phyloP scores from a whole-genome alignment of 2,329 filamentous ascomycete genomes.

The Pseudovirgaria hyperparasitica region DNA sequence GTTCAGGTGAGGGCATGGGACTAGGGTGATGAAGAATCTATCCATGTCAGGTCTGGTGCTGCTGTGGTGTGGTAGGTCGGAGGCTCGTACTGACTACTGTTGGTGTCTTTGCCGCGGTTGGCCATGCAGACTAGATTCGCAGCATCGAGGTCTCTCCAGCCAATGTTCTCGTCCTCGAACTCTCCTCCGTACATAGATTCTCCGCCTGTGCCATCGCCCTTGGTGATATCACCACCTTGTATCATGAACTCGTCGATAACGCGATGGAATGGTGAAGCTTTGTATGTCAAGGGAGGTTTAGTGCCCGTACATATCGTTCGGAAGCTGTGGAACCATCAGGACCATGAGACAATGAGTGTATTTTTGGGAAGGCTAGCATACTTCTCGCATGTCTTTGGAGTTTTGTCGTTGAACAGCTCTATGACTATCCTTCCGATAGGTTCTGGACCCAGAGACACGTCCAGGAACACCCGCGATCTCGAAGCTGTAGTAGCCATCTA shows the following conservation, averaged over 20 bases:
- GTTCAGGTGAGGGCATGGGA: constrained; percentile 25
- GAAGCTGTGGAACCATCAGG: constrained; percentile 22
- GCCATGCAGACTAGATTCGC: constrained; percentile 29
- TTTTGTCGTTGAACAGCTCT: constrained; percentile 33
- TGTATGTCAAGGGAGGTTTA: constrained; percentile 24
- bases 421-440: constrained; percentile 30
- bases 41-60: neutral
- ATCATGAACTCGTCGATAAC: constrained; percentile 33
- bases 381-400: constrained; percentile 34
- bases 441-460: constrained; percentile 26
- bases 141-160: constrained; percentile 28
- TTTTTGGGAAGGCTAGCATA: constrained; percentile 9
- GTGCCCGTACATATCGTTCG: constrained; percentile 30
- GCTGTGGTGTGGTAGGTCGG: neutral
- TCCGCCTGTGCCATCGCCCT: constrained; percentile 28
- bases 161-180: constrained; percentile 29
- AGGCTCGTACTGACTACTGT: constrained; percentile 25
- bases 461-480: constrained; percentile 31
- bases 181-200: constrained; percentile 26
- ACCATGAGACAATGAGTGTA: neutral
- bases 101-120: constrained; percentile 27
- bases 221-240: constrained; percentile 30
- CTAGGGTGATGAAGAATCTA: constrained; percentile 31
- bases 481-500: too few relatives aligned
- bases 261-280: constrained; percentile 25